Base-by-base conservation (phyloP, 345 rosid species). In the Eucalyptus curtisii region DNA sequence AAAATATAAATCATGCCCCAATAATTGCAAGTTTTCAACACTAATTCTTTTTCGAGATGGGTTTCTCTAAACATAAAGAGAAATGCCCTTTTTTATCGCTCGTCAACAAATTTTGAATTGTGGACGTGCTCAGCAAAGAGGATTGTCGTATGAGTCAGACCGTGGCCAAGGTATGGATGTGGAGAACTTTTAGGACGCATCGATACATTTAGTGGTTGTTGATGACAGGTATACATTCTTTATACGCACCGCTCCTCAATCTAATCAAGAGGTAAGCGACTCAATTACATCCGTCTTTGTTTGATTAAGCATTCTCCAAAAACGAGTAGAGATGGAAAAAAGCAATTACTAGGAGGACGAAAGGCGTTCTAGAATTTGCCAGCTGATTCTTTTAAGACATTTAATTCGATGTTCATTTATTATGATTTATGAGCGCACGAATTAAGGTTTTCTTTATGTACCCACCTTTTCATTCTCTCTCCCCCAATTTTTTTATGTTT, bases 241-340 rank as follows among this genome's bases (percentile, higher is more conserved):
- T 16, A 33, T 1, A 10, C 5, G 0, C 44, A 3, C 24, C 24
- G 12, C 0, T 33, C 24, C 3, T 68, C 4, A 17, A 68, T 68
- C 80, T 8, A 33, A 9, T 17, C 24, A 10, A 33, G 3, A 11
- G 1, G 44, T 33, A 2, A 68, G 57, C 24, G 25, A 17, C 80
- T 68, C 42, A 33, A 68, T 68, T 33, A 4, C 80, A 3, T 68
- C 17, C 80, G 42, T 68, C 4, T 8, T 1, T 17, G n/a, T 1
- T 66, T 7, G 76, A 66, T 66, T 7, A 31, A 66, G 76, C 76
- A 31, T 3, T 31, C 76, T 31, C 76, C n/a, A 2, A 66, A 15
- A 13, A 64, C 1, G 20, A 3, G 4, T 64, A 1, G 1, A 15
- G 5, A 64, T 15, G 68, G 68, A 59, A 3, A 30, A 64, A 66